Base-by-base conservation (phyloP, 345 rosid genomes). In the Aegle marmelos region DNA sequence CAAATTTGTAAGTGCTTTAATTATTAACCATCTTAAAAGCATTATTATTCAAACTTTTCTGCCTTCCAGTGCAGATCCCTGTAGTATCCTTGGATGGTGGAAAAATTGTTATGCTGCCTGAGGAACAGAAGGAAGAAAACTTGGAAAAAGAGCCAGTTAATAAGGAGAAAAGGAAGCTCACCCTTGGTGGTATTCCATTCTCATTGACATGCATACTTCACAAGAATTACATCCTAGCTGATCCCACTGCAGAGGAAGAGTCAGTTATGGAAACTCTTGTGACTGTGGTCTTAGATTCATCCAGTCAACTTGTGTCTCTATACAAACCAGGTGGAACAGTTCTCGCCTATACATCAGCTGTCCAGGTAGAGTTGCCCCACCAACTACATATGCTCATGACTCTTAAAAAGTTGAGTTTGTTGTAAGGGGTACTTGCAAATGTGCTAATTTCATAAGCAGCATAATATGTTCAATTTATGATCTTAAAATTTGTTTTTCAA, bases 221-320 rank as follows among this genome's bases (percentile, higher is more conserved):
- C 85, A 90, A 84, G 87, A 93, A 85, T 37, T 85, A 92, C 84
- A 88, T 95, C 77, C 80, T 95, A 82, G 92, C 91, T n/a, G 98
- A 93, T 76, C 97, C 99, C 48, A 90, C 92, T 80, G 85, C 91
- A 1, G 98, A 91, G 88, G 98, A 95, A 87, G 99, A 95, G 84
- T 85, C 92, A 4, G 78, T 91, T 61, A 91, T 95, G 98, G 95
- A 92, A 83, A 92, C 99, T 50, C 71, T 82, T 30, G 85, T 89
- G 65, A 92, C 94, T 0, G 87, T 90, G 60, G 98, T 91, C 71
- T 84, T 95, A 78, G 94, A 95, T 83, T 83, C 91, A 73, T 90
- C 89, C 7, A 82, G 81, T 75, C 91, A 89, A 78, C 88, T 93
- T 64, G 91, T 95, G 36, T 91, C 96, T 10, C 86, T 95, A 72